Evolutionary conservation across 2,329 filamentous ascomycete genomes (phyloP).

Genomic region (Neofusicoccum ribis): DNA sequence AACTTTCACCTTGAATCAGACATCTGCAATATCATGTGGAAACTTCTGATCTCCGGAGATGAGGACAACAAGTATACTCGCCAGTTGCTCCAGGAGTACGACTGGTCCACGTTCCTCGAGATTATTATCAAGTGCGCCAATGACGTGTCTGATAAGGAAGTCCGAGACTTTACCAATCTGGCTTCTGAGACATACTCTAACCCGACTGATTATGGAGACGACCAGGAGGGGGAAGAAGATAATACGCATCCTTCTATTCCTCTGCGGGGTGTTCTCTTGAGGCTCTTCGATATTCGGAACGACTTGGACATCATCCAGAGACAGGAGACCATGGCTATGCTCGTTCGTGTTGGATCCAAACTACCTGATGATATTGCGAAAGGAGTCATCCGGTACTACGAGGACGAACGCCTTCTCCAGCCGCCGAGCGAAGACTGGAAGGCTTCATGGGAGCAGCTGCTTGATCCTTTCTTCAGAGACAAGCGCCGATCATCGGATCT

Average conservation of each 20-base stretch:
- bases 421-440: conserved; percentile 71
- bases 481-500: conserved; percentile 49
- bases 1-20: conserved; percentile 17
- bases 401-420: conserved; percentile 68
- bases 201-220: conserved; percentile 16
- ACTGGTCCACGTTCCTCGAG: conserved; percentile 13
- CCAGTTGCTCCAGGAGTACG: conserved; percentile 14
- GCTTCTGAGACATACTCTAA: conserved; percentile 28
- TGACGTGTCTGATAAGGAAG: conserved; percentile 11
- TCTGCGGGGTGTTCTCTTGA: conserved; percentile 26
- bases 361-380: conserved; percentile 66
- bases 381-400: conserved; percentile 66
- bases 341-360: conserved; percentile 61
- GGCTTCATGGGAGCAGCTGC: conserved; percentile 60
- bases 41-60: conserved; percentile 3
- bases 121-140: conserved; percentile 18
- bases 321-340: conserved; percentile 66
- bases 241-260: conserved; percentile 15
- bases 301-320: conserved; percentile 60
- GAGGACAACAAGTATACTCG: conserved; percentile 14
- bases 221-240: conserved; percentile 18
- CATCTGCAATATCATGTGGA: conserved; percentile 18
- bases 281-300: conserved; percentile 31
- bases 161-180: conserved; percentile 8
- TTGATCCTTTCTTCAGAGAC: conserved; percentile 36